Evolutionary conservation across 257 asterid genomes (phyloP).

Genomic region (Petunia secreta): DNA sequence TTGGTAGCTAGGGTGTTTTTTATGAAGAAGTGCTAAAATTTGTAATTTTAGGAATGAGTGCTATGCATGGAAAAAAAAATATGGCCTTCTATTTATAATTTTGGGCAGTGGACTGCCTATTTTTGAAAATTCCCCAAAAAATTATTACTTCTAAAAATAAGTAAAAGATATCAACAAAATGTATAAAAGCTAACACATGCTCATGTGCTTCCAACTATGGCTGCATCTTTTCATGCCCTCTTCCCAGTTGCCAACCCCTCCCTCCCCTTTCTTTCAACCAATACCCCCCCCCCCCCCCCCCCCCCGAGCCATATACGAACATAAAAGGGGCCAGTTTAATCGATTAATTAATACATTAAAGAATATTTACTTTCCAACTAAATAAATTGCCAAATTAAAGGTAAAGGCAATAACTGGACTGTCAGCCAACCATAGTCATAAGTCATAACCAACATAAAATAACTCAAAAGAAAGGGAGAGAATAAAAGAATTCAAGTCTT

Average conservation of each 20-base stretch:
- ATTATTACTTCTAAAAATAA: constrained; percentile 25
- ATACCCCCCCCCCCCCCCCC: neutral
- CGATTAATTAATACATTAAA: constrained; percentile 21
- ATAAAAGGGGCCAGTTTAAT: constrained; percentile 23
- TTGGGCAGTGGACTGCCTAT: no score
- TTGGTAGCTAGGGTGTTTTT: no score
- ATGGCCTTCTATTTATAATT: no score
- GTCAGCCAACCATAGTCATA: constrained; percentile 45
- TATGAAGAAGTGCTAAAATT: no score
- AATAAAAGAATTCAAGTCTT: constrained; percentile 31
- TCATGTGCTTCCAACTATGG: constrained; percentile 75
- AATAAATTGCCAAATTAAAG: constrained; percentile 25
- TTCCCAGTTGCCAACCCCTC: neutral
- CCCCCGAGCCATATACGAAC: neutral
- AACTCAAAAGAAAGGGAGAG: constrained; percentile 25
- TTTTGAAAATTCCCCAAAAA: no score
- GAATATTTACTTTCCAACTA: constrained; percentile 12
- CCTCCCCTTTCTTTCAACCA: neutral
- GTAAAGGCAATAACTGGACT: constrained; percentile 40
- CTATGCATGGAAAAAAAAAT: no score
- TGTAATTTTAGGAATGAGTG: no score
- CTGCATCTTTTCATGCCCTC: constrained; percentile 54
- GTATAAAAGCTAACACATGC: constrained; percentile 43
- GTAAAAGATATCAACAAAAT: constrained; percentile 35
- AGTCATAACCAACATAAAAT: constrained; percentile 27